Conservation (phyloP, 1,284 basidiomycete genomes). For the Malassezia cuniculi region DNA sequence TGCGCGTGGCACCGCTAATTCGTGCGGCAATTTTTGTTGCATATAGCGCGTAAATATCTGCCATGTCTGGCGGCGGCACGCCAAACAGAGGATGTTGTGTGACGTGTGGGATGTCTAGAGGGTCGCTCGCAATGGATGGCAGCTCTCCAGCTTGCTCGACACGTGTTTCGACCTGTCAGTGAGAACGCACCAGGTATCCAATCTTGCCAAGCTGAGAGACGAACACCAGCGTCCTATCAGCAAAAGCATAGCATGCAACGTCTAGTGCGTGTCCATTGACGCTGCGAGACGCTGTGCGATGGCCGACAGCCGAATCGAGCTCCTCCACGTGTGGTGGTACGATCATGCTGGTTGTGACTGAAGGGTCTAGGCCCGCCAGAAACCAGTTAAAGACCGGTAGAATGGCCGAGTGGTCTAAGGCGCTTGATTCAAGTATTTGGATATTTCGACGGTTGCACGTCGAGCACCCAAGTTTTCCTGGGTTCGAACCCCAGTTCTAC, state of each 20-base stretch:
- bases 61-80: conserved; percentile 9
- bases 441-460: conserved; percentile 8
- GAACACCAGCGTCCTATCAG: conserved; percentile 7
- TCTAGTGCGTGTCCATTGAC: too few species aligned
- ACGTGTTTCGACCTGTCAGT: conserved; percentile 6
- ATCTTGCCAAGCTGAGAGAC: conserved; percentile 11
- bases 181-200: conserved; percentile 7
- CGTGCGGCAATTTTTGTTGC: conserved; percentile 6
- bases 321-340: too few species aligned
- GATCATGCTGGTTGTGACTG: too few species aligned
- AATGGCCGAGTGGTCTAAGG: conserved; percentile 20
- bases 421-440: conserved; percentile 18
- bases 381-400: conserved; percentile 2
- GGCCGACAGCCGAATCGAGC: too few species aligned
- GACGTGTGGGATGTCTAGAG: conserved; percentile 5
- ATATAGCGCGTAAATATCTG: conserved; percentile 9
- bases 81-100: conserved; percentile 25
- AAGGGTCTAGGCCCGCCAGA: too few species aligned
- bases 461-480: conserved; percentile 17
- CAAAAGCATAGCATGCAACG: conserved; percentile 5
- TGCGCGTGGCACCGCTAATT: background rate
- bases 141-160: background rate
- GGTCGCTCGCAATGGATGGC: background rate
- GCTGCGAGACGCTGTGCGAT: too few species aligned
- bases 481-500: conserved; percentile 20